These are phyloP conservation scores for Zygosaccharomyces pseudobailii DNA, from an alignment of 1,139 yeast species.

Conservation along the genomic window DNA sequence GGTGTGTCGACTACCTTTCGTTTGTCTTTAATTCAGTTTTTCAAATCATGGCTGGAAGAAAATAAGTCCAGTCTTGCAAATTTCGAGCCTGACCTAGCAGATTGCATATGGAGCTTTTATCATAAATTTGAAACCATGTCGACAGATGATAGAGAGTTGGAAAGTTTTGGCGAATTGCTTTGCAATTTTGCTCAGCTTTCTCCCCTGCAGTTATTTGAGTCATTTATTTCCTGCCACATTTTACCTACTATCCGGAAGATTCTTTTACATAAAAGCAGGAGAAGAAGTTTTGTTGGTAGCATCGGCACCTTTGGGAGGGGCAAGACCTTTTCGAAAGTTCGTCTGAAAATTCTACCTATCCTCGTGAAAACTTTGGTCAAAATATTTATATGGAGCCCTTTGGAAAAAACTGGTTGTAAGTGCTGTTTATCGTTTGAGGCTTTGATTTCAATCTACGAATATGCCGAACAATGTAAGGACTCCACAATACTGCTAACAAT, in stretches of 20 bases:
- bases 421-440: slow-evolving; percentile 33
- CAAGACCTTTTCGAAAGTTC: not conserved
- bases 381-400: slow-evolving; percentile 33
- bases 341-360: slow-evolving; percentile 1
- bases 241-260: slow-evolving; percentile 15
- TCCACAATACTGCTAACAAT: slow-evolving; percentile 43
- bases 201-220: slow-evolving; percentile 31
- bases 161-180: slow-evolving; percentile 2
- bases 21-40: slow-evolving; percentile 1
- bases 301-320: slow-evolving; percentile 10
- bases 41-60: not conserved
- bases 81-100: not conserved
- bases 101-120: slow-evolving; percentile 1
- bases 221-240: slow-evolving; percentile 6
- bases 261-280: slow-evolving; percentile 22
- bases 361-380: slow-evolving; percentile 38
- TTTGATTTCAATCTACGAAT: slow-evolving; percentile 30
- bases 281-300: slow-evolving; percentile 24
- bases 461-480: slow-evolving; percentile 34
- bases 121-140: not conserved
- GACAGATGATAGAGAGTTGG: not conserved
- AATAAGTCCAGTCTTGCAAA: not conserved
- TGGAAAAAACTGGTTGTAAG: slow-evolving; percentile 27
- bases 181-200: slow-evolving; percentile 35
- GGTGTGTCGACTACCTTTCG: not conserved